Percentiles rank a stretch among this genome's conserved stretches.
Conservation (phyloP, 805 yeast genomes). For the Kluyveromyces aestuarii region DNA sequence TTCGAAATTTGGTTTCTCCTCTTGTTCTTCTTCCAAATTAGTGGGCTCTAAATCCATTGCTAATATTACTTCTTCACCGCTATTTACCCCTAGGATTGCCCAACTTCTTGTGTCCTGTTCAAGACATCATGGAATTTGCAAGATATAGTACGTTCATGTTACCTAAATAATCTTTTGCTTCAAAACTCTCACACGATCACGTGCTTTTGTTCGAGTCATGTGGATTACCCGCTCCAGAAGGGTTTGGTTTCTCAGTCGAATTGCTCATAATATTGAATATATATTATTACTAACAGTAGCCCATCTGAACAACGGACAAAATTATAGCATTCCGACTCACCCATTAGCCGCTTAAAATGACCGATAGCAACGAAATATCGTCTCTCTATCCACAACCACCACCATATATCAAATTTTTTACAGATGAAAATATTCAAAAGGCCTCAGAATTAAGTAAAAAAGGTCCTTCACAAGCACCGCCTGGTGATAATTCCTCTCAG, state of each 20-base stretch:
- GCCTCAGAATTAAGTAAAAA: not conserved
- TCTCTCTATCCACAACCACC: conserved; percentile 96
- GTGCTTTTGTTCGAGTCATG: too few species aligned
- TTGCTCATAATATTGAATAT: too few species aligned
- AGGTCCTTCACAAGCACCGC: conserved; percentile 5
- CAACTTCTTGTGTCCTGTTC: too few species aligned
- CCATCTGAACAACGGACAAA: too few species aligned
- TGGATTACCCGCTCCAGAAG: too few species aligned
- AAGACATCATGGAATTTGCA: too few species aligned
- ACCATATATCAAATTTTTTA: conserved; percentile 64
- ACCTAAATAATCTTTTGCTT: too few species aligned
- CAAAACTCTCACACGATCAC: too few species aligned
- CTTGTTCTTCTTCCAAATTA: conserved; percentile 8
- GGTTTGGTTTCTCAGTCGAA: too few species aligned
- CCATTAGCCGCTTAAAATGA: not conserved
- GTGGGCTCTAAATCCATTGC: not conserved
- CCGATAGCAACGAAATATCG: conserved; percentile 33
- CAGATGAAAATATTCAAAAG: conserved; percentile 43
- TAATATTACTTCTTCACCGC: not conserved
- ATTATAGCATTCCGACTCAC: not conserved
- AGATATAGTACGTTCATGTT: too few species aligned
- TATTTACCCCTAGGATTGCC: not conserved
- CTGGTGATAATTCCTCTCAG: conserved; percentile 6
- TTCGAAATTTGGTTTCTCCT: conserved; percentile 53
- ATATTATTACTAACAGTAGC: too few species aligned